phyloP scores from a whole-genome alignment of 176 grass and related monocot genomes.

The Aegilops umbellulata region DNA sequence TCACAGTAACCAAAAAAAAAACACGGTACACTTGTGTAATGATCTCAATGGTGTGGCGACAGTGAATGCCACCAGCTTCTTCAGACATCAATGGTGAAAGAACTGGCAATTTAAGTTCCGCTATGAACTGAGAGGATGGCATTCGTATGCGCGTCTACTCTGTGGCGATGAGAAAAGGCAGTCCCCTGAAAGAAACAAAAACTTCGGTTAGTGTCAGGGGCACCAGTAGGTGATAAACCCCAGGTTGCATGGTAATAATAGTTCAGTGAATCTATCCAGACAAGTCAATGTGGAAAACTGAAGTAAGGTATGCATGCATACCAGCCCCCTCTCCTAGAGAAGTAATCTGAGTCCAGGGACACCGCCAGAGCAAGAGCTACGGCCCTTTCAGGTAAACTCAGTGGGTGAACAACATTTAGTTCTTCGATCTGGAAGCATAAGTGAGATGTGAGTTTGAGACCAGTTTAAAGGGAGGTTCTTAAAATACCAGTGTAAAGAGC shows the following conservation, averaged over 20 bases:
- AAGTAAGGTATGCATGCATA: constrained; percentile 39
- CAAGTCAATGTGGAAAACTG: neutral
- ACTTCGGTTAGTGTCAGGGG: constrained; percentile 18
- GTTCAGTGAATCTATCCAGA: neutral
- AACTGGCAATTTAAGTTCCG: neutral
- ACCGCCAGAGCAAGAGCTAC: constrained; percentile 84
- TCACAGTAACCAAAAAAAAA: neutral
- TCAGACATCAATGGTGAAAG: neutral
- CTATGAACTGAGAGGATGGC: neutral
- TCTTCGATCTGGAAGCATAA: constrained; percentile 57
- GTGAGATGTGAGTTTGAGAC: neutral
- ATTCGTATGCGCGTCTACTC: constrained; percentile 37
- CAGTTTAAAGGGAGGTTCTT: neutral
- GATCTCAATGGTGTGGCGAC: neutral
- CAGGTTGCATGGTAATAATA: neutral
- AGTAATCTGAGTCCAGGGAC: constrained; percentile 86
- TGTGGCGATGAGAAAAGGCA: constrained; percentile 72
- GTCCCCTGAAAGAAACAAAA: constrained; percentile 68
- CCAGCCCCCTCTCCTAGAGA: constrained; percentile 85
- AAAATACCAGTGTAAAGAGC: neutral
- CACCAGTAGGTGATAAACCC: neutral
- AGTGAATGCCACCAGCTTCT: constrained; percentile 4
- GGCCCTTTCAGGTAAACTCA: constrained; percentile 82
- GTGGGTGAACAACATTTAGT: constrained; percentile 58
- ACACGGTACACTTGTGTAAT: neutral